Conservation (phyloP, 2,329 filamentous ascomycete species). For the Xylariaceae sp. region DNA sequence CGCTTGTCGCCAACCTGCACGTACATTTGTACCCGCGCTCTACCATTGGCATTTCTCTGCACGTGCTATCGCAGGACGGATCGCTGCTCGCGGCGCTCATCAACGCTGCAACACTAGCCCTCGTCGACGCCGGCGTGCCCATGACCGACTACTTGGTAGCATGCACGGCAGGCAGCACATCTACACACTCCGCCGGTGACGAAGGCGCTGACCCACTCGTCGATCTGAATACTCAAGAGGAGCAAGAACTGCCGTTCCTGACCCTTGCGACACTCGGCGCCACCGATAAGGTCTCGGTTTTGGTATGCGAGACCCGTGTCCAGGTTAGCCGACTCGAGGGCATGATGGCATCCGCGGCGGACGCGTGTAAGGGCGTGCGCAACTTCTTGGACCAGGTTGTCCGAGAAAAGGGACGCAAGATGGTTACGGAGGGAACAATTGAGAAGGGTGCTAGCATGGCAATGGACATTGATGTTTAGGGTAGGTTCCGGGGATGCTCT, state of each 20-base stretch:
- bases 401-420: constrained; percentile 69
- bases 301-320: constrained; percentile 89
- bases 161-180: constrained; percentile 83
- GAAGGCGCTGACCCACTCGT: constrained; percentile 77
- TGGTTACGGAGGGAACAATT: constrained; percentile 63
- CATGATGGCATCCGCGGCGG: constrained; percentile 90
- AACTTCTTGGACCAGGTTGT: constrained; percentile 82
- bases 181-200: constrained; percentile 67
- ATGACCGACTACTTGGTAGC: constrained; percentile 92
- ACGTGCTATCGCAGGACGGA: constrained; percentile 89
- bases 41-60: constrained; percentile 80
- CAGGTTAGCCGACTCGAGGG: constrained; percentile 82
- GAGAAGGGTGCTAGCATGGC: constrained; percentile 55
- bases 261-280: constrained; percentile 82
- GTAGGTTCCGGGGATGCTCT: background rate
- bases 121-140: constrained; percentile 93
- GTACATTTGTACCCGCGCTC: constrained; percentile 89
- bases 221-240: constrained; percentile 79
- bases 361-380: constrained; percentile 87
- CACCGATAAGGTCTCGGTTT: constrained; percentile 75
- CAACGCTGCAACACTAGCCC: constrained; percentile 88
- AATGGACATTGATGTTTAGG: constrained; percentile 55
- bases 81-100: constrained; percentile 87
- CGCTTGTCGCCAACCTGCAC: constrained; percentile 79
- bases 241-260: constrained; percentile 86